phyloP scores from a whole-genome alignment of 192 early-diverging fungal species.

The Podila verticillata region DNA sequence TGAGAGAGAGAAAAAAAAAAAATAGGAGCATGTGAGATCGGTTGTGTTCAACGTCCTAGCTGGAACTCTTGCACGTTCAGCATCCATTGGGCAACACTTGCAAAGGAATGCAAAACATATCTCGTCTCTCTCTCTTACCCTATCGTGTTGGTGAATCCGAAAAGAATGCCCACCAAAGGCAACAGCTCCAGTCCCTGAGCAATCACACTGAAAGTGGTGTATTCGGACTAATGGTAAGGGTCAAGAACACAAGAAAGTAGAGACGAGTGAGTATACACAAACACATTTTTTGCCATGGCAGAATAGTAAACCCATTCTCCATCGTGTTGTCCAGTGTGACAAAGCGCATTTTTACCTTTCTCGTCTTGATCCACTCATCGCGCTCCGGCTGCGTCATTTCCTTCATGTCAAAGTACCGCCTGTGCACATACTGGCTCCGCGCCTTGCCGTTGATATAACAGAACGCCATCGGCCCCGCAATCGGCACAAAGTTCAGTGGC shows the following conservation, averaged over 20 bases:
- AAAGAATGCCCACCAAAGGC: conserved; percentile 56
- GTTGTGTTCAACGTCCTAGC: not conserved
- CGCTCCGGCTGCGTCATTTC: conserved; percentile 46
- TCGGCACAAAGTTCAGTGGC: conserved; percentile 56
- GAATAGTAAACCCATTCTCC: not conserved
- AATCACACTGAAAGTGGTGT: conserved; percentile 56
- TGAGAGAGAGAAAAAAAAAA: conserved; percentile 4
- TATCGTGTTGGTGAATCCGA: conserved; percentile 61
- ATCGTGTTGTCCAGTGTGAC: not conserved
- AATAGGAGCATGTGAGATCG: not conserved
- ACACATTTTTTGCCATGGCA: no score
- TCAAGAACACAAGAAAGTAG: not conserved
- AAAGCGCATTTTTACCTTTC: conserved; percentile 13
- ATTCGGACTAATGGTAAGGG: conserved; percentile 42
- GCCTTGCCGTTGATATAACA: conserved; percentile 53
- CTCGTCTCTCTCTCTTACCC: conserved; percentile 42
- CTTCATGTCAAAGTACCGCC: conserved; percentile 57
- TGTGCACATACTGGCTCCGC: conserved; percentile 48
- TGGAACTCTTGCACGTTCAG: not conserved
- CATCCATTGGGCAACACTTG: conserved; percentile 3
- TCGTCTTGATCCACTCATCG: conserved; percentile 38
- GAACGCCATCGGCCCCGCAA: conserved; percentile 52
- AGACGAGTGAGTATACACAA: not conserved
- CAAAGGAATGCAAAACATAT: not conserved
- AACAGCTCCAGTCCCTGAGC: conserved; percentile 57